Percentiles rank a stretch among this genome's conserved stretches.
Evolutionary conservation across 2,329 filamentous ascomycete species (phyloP).

Genomic region (Xylaria sp.): DNA sequence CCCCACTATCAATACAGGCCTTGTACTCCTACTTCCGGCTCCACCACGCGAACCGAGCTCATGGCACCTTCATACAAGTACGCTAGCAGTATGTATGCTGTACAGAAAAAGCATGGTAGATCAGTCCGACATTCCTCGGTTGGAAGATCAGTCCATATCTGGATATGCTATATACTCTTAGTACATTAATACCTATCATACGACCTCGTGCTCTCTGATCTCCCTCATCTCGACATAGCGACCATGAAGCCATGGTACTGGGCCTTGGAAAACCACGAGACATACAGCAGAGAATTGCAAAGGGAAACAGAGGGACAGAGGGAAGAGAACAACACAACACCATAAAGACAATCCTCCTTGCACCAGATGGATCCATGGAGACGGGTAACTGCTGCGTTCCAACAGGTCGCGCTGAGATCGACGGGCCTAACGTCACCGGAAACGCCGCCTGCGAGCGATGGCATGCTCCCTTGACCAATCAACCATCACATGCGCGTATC

Average conservation of each 20-base stretch:
- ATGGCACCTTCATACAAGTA: not conserved
- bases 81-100: not conserved
- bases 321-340: not conserved
- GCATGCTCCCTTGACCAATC: constrained; percentile 28
- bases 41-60: constrained; percentile 18
- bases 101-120: constrained; percentile 7
- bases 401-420: constrained; percentile 14
- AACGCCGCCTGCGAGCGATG: constrained; percentile 16
- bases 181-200: not conserved
- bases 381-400: not conserved
- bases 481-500: constrained; percentile 28
- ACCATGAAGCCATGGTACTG: not conserved
- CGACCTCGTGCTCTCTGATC: not conserved
- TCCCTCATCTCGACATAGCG: not conserved
- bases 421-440: constrained; percentile 18
- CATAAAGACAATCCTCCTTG: not conserved
- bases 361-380: too few relatives aligned
- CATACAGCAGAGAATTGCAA: not conserved
- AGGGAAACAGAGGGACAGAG: too few relatives aligned
- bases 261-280: not conserved
- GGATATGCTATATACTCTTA: not conserved
- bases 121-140: not conserved
- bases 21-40: not conserved
- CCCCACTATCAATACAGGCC: not conserved
- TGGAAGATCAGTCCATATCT: not conserved